These are phyloP conservation scores for Gossypium davidsonii DNA, from an alignment of 441 rosid genomes.

Conservation along the genomic window DNA sequence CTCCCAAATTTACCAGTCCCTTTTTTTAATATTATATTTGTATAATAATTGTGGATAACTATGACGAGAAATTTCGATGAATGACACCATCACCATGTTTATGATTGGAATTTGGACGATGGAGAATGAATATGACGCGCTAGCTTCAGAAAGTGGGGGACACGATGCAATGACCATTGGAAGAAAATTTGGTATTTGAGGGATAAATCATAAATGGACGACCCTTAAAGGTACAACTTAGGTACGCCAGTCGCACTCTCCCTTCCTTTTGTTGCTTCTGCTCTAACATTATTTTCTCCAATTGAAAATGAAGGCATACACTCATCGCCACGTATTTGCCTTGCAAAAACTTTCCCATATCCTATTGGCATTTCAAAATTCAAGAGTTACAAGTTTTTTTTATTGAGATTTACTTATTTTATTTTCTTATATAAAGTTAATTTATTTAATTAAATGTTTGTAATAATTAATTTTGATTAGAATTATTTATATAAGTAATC, in stretches of 20 bases:
- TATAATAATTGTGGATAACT: neutral
- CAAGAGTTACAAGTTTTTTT: too few relatives aligned
- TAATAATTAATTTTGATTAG: too few relatives aligned
- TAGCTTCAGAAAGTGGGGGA: neutral
- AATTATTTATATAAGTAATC: too few relatives aligned
- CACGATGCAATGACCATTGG: neutral
- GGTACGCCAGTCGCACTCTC: neutral
- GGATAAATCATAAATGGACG: neutral
- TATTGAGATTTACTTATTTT: too few relatives aligned
- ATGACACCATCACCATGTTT: neutral
- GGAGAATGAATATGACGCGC: neutral
- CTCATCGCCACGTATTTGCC: conserved; percentile 12
- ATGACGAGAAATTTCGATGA: neutral
- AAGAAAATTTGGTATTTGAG: neutral
- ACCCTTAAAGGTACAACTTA: neutral
- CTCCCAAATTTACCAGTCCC: neutral
- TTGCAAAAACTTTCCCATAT: too few relatives aligned
- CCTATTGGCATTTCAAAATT: too few relatives aligned
- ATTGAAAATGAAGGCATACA: neutral
- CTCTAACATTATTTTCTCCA: neutral
- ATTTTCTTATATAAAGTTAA: too few relatives aligned
- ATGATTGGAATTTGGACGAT: neutral
- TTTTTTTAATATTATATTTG: neutral
- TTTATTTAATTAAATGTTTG: too few relatives aligned
- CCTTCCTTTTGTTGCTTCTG: neutral